A percentile compares a stretch with the other conserved stretches of the same genome.
phyloP scores from a whole-genome alignment of 1,284 basidiomycete species.

The Marasmius oreades region DNA sequence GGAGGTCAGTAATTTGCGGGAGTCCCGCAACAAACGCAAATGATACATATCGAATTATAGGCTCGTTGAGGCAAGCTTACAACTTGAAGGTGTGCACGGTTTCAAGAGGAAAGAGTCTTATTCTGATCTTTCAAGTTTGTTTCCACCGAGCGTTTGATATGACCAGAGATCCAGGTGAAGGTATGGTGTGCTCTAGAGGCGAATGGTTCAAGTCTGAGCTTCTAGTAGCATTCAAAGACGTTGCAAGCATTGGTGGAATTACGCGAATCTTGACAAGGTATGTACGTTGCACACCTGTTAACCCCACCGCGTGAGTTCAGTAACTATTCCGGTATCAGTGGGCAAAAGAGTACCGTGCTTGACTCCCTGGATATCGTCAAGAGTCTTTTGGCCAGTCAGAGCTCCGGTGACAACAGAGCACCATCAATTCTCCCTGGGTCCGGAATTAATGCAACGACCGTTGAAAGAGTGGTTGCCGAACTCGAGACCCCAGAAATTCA shows the following conservation, averaged over 20 bases:
- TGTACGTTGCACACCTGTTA: background rate
- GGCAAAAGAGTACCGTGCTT: slow-evolving; percentile 41
- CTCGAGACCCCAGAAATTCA: slow-evolving; percentile 64
- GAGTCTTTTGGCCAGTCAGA: slow-evolving; percentile 35
- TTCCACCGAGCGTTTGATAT: slow-evolving; percentile 85
- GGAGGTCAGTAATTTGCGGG: slow-evolving; percentile 33
- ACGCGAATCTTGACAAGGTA: slow-evolving; percentile 77
- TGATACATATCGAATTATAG: slow-evolving; percentile 28
- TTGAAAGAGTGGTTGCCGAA: slow-evolving; percentile 40
- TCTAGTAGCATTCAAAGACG: slow-evolving; percentile 46
- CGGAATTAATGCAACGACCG: slow-evolving; percentile 58
- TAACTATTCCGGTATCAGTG: slow-evolving; percentile 32
- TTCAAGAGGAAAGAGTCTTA: slow-evolving; percentile 6
- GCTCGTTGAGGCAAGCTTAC: slow-evolving; percentile 54
- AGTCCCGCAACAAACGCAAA: background rate
- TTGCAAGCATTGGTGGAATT: slow-evolving; percentile 51
- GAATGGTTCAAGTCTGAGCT: no score
- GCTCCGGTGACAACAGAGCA: slow-evolving; percentile 26
- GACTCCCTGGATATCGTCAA: slow-evolving; percentile 43
- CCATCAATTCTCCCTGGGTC: slow-evolving; percentile 67
- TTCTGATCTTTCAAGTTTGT: slow-evolving; percentile 49
- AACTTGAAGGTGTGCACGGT: slow-evolving; percentile 52
- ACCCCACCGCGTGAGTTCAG: background rate
- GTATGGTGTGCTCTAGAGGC: slow-evolving; percentile 27
- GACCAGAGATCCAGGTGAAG: slow-evolving; percentile 51